Evolutionary conservation across 2,329 filamentous ascomycete genomes (phyloP).

Genomic region (Westerdykella sp.): DNA sequence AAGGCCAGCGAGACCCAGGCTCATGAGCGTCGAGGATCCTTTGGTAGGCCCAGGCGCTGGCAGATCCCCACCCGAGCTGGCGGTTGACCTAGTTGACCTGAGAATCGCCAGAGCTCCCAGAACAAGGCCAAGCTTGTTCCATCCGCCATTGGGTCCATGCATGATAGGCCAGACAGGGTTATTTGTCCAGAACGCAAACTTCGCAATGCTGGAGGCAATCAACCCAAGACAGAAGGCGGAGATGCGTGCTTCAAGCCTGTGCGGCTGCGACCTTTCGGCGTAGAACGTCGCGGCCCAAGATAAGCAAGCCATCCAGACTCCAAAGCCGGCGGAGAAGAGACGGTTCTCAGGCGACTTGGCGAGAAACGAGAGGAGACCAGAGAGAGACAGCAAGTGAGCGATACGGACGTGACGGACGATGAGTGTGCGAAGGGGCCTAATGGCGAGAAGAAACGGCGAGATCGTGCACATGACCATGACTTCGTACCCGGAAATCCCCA

Average conservation of each 20-base stretch:
- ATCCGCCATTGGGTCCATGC: conserved; percentile 82
- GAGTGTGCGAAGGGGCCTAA: conserved; percentile 61
- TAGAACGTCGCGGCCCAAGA: conserved; percentile 79
- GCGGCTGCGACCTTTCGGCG: conserved; percentile 66
- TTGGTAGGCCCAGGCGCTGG: conserved; percentile 51
- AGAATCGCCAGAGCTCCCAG: conserved; percentile 71
- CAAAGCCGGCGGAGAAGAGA: conserved; percentile 74
- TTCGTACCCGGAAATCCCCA: conserved; percentile 98
- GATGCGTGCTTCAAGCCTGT: conserved; percentile 73
- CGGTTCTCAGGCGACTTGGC: conserved; percentile 66
- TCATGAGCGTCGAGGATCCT: conserved; percentile 65
- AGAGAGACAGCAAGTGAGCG: conserved; percentile 70
- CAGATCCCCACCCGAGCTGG: conserved; percentile 41
- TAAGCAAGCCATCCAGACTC: conserved; percentile 71
- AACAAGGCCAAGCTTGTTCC: conserved; percentile 76
- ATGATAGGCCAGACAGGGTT: conserved; percentile 97
- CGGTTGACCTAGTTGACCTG: conserved; percentile 63
- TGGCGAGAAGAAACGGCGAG: conserved; percentile 71
- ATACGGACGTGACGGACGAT: conserved; percentile 63
- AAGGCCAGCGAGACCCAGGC: conserved; percentile 72
- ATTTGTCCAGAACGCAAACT: conserved; percentile 90
- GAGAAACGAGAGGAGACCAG: conserved; percentile 73
- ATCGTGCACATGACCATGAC: conserved; percentile 77
- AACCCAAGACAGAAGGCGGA: conserved; percentile 76
- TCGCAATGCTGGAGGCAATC: conserved; percentile 77